Conservation (phyloP, 1,139 yeast genomes). For the Blastobotrys raffinosifermentans region DNA sequence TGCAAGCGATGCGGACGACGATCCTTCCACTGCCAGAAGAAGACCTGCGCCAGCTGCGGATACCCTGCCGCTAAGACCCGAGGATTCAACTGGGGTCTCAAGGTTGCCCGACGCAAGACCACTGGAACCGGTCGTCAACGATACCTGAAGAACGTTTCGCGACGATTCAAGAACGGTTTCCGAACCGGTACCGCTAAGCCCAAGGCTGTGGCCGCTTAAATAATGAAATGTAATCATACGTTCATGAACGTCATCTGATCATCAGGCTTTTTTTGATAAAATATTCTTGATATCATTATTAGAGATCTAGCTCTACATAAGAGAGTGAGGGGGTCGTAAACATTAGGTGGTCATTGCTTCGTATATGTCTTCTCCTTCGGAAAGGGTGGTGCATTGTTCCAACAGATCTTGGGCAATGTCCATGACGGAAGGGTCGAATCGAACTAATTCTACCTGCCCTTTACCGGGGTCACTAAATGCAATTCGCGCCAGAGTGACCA, state of each 20-base stretch:
- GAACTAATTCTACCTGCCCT: constrained; percentile 23
- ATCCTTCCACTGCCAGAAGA: constrained; percentile 99
- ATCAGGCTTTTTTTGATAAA: neutral
- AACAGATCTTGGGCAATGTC: constrained; percentile 68
- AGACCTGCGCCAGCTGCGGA: constrained; percentile 98
- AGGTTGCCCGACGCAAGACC: constrained; percentile 99
- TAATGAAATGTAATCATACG: neutral
- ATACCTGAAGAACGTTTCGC: constrained; percentile 92
- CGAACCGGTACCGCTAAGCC: constrained; percentile 78
- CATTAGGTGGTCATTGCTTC: constrained; percentile 24
- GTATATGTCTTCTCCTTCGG: constrained; percentile 73
- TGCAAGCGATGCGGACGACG: constrained; percentile 99
- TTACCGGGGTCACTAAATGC: constrained; percentile 40
- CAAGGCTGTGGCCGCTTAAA: constrained; percentile 25
- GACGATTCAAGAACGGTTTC: constrained; percentile 99
- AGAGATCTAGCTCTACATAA: too few relatives aligned
- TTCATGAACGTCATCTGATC: neutral
- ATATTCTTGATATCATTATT: too few relatives aligned
- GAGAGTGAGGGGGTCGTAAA: too few relatives aligned
- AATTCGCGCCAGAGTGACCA: constrained; percentile 50
- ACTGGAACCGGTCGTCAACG: constrained; percentile 99
- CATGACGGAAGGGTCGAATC: constrained; percentile 56
- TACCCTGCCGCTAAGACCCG: constrained; percentile 93
- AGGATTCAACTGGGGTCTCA: constrained; percentile 89
- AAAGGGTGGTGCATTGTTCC: constrained; percentile 63